Base-by-base conservation (phyloP, 208 protist species). In the Phytomonas francai region DNA sequence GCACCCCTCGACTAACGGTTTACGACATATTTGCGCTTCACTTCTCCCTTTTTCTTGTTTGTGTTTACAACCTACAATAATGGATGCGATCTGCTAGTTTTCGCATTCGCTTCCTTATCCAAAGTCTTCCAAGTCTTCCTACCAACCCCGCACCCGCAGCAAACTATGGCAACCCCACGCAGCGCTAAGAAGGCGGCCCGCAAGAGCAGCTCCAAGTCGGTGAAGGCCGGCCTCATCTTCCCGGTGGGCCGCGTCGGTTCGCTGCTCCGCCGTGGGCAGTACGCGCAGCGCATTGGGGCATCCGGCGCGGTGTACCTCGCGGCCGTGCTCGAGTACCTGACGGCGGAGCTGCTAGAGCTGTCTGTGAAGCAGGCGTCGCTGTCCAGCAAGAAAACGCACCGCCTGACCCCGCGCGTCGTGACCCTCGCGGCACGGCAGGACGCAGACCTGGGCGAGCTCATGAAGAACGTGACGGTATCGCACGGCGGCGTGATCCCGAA, bases 301-400 rank as follows among this genome's bases (percentile, higher is more conserved):
- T 98, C 95, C 65, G 98, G 98, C 57, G 97, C 98, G 59, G 96
- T 99, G 49, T 99, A 99, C 92, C 83, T 99, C 62, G 93, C 98
- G 2, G 98, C 98, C 45, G 98, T 99, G 63, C 76, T 99, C 31
- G 98, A 99, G 88, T 99, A 99, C 88, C 75, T 92, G 81, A 89
- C 84, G 19, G 84, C 87, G 29, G 87, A 92, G 77, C 77, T 92
- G 62, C 83, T 92, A 67, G 86, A 92, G 80, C 83, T 91, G 45
- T 88, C 85, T 54, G 80, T 87, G 76, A 91, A 91, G 82, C 80
- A 79, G 9, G 85, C 85, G 29, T 71, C 68, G 72, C 81, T 88
- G 80, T 75, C 75, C 78, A 56, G 70, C 54, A 88, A 88, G 80
- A 86, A 86, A 80, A 71, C 82, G 56, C 77, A 73, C 76, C 85